A percentile compares a stretch with the other conserved stretches of the same genome.
These are phyloP conservation scores for Globisporangium paddicum DNA, from an alignment of 352 stramenopile species.

Conservation along the genomic window DNA sequence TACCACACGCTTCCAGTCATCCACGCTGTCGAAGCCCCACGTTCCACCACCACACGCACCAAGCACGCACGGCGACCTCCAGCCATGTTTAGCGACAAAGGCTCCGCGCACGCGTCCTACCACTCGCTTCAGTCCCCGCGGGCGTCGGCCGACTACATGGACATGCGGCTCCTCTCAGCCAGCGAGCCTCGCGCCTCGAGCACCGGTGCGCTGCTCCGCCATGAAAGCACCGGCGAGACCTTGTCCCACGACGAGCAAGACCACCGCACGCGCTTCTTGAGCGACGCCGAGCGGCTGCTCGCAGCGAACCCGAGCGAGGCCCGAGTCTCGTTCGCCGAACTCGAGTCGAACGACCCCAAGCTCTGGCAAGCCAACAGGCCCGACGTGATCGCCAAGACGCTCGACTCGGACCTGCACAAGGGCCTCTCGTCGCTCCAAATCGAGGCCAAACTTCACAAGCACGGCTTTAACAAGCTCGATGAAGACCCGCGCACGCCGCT, in stretches of 20 bases:
- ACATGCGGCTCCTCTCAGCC: slow-evolving; percentile 6
- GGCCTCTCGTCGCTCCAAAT: slow-evolving; percentile 39
- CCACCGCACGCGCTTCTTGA: slow-evolving; percentile 59
- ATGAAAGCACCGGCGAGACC: slow-evolving; percentile 15
- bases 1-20: slow-evolving; percentile 4
- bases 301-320: slow-evolving; percentile 43
- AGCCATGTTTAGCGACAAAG: slow-evolving; percentile 12
- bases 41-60: neutral
- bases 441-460: slow-evolving; percentile 34
- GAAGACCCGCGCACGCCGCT: slow-evolving; percentile 54
- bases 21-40: neutral
- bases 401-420: slow-evolving; percentile 44
- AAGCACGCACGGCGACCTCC: neutral
- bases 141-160: slow-evolving; percentile 13
- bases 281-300: slow-evolving; percentile 49
- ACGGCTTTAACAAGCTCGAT: slow-evolving; percentile 58
- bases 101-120: neutral
- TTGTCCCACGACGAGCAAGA: slow-evolving; percentile 12
- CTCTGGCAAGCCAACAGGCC: slow-evolving; percentile 17
- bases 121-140: slow-evolving; percentile 8
- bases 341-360: slow-evolving; percentile 52
- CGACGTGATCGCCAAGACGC: slow-evolving; percentile 42
- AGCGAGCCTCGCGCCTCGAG: slow-evolving; percentile 3
- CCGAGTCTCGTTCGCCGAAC: slow-evolving; percentile 42
- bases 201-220: slow-evolving; percentile 20